phyloP scores from a whole-genome alignment of 129 eudicot species.

The Centrapalus pauciflorus region DNA sequence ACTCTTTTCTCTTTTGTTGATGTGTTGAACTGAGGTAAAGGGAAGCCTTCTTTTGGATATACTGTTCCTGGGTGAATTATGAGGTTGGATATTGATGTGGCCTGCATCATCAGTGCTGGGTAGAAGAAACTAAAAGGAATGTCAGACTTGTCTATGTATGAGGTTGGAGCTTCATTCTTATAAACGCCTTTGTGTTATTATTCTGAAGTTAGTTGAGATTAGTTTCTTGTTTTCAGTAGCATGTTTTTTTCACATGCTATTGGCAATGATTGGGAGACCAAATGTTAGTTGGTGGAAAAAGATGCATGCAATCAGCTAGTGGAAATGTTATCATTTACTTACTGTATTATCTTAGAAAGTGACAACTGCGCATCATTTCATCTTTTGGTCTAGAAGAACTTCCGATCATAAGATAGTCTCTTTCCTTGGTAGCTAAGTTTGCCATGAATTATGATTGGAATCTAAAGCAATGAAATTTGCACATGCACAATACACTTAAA shows the following conservation, averaged over 20 bases:
- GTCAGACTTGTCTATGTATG: constrained; percentile 68
- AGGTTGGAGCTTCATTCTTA: constrained; percentile 40
- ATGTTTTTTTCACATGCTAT: neutral
- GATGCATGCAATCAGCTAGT: neutral
- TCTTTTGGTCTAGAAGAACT: neutral
- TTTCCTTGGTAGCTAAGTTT: neutral
- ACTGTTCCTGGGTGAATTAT: constrained; percentile 26
- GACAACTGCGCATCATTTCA: neutral
- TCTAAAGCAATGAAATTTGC: constrained; percentile 11
- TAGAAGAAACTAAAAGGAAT: constrained; percentile 53
- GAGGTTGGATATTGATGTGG: constrained; percentile 31
- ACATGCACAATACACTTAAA: neutral
- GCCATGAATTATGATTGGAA: constrained; percentile 5
- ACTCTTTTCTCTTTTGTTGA: constrained; percentile 11
- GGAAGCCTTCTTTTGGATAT: constrained; percentile 22
- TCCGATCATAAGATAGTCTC: neutral
- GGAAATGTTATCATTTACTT: neutral
- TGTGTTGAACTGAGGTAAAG: constrained; percentile 29
- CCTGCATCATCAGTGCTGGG: constrained; percentile 47
- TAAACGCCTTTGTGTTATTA: constrained; percentile 1
- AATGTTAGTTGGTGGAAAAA: neutral
- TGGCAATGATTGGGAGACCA: neutral
- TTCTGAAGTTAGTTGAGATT: neutral
- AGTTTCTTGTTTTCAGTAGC: neutral
- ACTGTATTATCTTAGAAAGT: neutral